A percentile compares a stretch with the other conserved stretches of the same genome.
These are phyloP conservation scores for Colletotrichum sp. DNA, from an alignment of 2,329 filamentous ascomycete species.

Conservation along the genomic window DNA sequence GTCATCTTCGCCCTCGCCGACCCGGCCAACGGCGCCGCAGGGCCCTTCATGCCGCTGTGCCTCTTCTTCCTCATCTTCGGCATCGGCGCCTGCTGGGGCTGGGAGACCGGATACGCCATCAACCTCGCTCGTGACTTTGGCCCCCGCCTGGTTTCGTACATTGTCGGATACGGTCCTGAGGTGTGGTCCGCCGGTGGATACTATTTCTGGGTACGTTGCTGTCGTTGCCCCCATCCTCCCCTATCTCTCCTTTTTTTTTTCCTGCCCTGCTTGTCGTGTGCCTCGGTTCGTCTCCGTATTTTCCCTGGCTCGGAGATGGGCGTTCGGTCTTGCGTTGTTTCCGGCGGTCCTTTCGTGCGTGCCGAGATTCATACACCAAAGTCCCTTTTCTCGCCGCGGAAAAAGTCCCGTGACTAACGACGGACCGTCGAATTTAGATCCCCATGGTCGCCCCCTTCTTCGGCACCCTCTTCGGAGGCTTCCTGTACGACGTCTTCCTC, in stretches of 20 bases:
- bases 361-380: background rate
- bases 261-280: background rate
- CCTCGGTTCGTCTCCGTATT: background rate
- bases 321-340: background rate
- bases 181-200: conserved; percentile 72
- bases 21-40: conserved; percentile 59
- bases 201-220: conserved; percentile 70
- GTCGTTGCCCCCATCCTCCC: background rate
- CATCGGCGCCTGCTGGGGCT: conserved; percentile 75
- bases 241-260: background rate
- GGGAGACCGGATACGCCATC: conserved; percentile 79
- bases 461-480: conserved; percentile 67
- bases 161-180: conserved; percentile 69
- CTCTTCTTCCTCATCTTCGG: conserved; percentile 78
- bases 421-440: conserved; percentile 47
- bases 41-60: conserved; percentile 61
- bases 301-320: background rate
- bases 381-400: background rate
- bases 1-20: conserved; percentile 74
- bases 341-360: background rate
- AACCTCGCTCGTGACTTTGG: conserved; percentile 77
- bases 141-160: conserved; percentile 68
- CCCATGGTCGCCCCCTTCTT: conserved; percentile 75
- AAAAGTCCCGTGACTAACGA: conserved; percentile 11
- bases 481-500: conserved; percentile 71